phyloP scores from a whole-genome alignment of 192 early-diverging fungal genomes.

The Coemansia brasiliensis region DNA sequence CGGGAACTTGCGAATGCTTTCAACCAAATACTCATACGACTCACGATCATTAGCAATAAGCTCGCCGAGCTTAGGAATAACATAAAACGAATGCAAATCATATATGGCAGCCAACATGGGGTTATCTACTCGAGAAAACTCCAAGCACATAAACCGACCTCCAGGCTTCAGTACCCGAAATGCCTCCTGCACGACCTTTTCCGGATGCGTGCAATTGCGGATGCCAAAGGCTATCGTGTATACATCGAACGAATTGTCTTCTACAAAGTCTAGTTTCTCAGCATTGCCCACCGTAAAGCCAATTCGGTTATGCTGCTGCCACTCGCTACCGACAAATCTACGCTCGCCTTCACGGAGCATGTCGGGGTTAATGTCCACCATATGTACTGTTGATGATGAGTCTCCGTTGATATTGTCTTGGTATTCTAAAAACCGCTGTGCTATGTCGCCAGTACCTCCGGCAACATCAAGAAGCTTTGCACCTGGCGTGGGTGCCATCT shows the following conservation, averaged over 20 bases:
- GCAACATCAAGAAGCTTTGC: slow-evolving; percentile 94
- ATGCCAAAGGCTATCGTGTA: slow-evolving; percentile 99
- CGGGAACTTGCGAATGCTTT: slow-evolving; percentile 93
- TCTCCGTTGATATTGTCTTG: slow-evolving; percentile 69
- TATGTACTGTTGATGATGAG: slow-evolving; percentile 61
- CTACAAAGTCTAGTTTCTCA: slow-evolving; percentile 74
- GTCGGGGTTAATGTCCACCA: slow-evolving; percentile 95
- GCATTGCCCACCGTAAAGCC: slow-evolving; percentile 86
- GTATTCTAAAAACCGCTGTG: slow-evolving; percentile 90
- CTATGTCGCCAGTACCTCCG: slow-evolving; percentile 97
- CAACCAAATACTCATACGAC: slow-evolving; percentile 97
- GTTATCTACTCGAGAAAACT: slow-evolving; percentile 89
- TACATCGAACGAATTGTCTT: slow-evolving; percentile 78
- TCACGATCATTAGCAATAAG: slow-evolving; percentile 83
- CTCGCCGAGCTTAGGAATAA: slow-evolving; percentile 88
- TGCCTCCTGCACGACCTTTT: slow-evolving; percentile 84
- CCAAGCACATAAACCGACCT: slow-evolving; percentile 93
- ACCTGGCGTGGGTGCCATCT: slow-evolving; percentile 74
- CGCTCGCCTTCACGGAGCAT: slow-evolving; percentile 90
- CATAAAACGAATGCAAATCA: slow-evolving; percentile 90
- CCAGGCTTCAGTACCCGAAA: slow-evolving; percentile 93
- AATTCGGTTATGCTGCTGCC: slow-evolving; percentile 60
- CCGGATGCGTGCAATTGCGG: slow-evolving; percentile 93
- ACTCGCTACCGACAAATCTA: slow-evolving; percentile 59
- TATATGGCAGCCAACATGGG: slow-evolving; percentile 83